Base-by-base conservation (phyloP, 495 filamentous ascomycete genomes). In the Penicillium silybi region DNA sequence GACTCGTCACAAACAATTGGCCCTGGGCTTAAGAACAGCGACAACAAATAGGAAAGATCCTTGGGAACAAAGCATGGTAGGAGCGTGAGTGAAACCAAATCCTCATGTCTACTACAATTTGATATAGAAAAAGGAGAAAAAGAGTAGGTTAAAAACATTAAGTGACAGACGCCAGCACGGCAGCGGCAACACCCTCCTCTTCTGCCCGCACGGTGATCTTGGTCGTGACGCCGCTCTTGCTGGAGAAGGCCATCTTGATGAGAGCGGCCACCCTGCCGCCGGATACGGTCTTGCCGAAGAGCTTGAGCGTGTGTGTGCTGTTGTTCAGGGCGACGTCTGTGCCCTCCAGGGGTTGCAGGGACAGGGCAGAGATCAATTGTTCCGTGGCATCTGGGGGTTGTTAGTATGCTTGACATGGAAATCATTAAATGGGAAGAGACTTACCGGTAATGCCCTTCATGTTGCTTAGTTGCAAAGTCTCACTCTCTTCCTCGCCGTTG, bases 271-370 rank as follows among this genome's bases (percentile, higher is more conserved):
- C 92, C 56, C 85, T 84, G 54, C 95, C 95, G 25, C 93, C 95
- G 22, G 80, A 85, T 55, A 97, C 85, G 18, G 92, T 96, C 83
- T 95, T 97, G 62, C 93, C 93, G 65, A 93, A 91, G 19, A 98
- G 81, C 74, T 95, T 97, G 62, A 98, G 83, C 9, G 90, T 89
- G 71, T 98, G 93, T 50, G 92, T 97, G 53, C 86, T 90, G 63
- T 84, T 85, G 63, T 82, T 93, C 52, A 95, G 79, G 13, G 88
- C 84, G 22, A 98, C 83, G 54, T 97, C 92, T 15, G 86, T 95
- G 48, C 93, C 93, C 65, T 97, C 93, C 17, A 98, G 79, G 18
- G 93, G 89, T 69, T 97, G 95, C 52, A 98, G 76, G 22, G 90
- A 95, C 23, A 98, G 84, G 6, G 86, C 76, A 60, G 89, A 88